Evolutionary conservation across 2,329 filamentous ascomycete species (phyloP), one percentile per base, ranked within the genome.

Genomic region (Coleophoma crateriformis): DNA sequence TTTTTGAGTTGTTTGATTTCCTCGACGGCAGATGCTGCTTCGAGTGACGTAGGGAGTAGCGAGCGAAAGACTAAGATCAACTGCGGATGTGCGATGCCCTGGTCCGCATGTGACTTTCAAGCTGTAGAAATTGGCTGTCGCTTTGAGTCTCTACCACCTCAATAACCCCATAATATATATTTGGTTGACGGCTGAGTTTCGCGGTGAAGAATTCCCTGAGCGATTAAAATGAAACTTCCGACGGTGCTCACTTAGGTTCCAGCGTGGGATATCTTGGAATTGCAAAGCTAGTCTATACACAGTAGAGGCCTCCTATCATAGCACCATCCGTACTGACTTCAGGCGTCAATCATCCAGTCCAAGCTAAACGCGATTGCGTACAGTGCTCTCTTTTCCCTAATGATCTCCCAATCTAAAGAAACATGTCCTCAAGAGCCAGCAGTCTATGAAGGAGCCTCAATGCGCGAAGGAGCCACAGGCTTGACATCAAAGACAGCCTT

Each of bases 401-500:
- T 34, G 27, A 39, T 38, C 40, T 41, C 11, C 14, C 15, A 19
- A 19, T 40, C 38, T 19, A 41, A 37, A 33, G 47, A 41, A 33
- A 46, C 7, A 42, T 20, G 37, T 14, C 35, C 7, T 38, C 35
- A 38, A 7, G 13, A 14, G 15, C 15, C 15, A 38, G 11, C 13
- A 19, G n/a, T 39, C 51, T 60, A 61, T 58, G 65, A 55, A 32
- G 64, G 61, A 32, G 59, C 54, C 50, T 64, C 60, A 47, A 66
- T 60, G 49, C 64, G 62, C 14, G 64, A 57, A 35, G 80, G 81
- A 34, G 80, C 77, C 55, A 87, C 78, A 13, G 91, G 87, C 69
- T 90, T 84, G 55, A 92, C 86, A 56, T 92, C 84, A 58, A 89
- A 85, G 35, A 96, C 89, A n/a, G 88, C 89, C 57, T 81, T 79